Base-by-base conservation (phyloP, 2,329 filamentous ascomycete species). In the Hypoxylon sp. region DNA sequence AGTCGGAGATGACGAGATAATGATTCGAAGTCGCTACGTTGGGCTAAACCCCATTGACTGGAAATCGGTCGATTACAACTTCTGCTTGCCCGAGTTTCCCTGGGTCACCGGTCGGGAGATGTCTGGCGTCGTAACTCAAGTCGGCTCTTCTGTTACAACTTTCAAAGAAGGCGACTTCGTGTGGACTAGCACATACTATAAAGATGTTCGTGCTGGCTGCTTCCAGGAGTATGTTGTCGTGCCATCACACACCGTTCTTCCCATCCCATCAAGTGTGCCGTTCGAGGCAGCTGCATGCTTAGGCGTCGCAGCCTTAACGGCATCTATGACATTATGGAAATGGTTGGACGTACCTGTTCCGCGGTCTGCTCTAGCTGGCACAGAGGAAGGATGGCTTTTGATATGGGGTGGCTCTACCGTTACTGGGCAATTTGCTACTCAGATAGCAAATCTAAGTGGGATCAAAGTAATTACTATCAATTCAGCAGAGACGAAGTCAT, bases 161-260 rank as follows among this genome's bases (percentile, higher is more conserved):
- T 70, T 77, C 26, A 68, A 71, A 17, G 58, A 70, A n/a, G 77
- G 77, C 10, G 75, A 79, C 33, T 67, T 57, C 10, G 77, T 78
- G 5, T 78, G 77, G 79, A 81, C 76, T 35, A 81, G 80, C 60
- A 82, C 80, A 53, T 82, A 83, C 69, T 83, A 83, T 67, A 75
- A 78, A 48, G 81, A 83, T 57, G 68, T 78, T 5, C 75, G 81
- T 48, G 80, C 81, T 35, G 81, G 81, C 26, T 82, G 80, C 66
- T 83, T 82, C 67, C 81, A 83, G 70, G 74, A 83, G 44, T 79
- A 75, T 57, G 80, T 82, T 14, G 78, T 80, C n/a, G 80, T 81
- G 1, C 80, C 80, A 5, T 71, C 77, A 35, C 80, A 82, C 58
- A 83, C 81, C 5, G 80, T 82, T n/a, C 73, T 78, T n/a, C 78